Base-by-base conservation (phyloP, 2,329 filamentous ascomycete species). In the Metarhizium humberi region DNA sequence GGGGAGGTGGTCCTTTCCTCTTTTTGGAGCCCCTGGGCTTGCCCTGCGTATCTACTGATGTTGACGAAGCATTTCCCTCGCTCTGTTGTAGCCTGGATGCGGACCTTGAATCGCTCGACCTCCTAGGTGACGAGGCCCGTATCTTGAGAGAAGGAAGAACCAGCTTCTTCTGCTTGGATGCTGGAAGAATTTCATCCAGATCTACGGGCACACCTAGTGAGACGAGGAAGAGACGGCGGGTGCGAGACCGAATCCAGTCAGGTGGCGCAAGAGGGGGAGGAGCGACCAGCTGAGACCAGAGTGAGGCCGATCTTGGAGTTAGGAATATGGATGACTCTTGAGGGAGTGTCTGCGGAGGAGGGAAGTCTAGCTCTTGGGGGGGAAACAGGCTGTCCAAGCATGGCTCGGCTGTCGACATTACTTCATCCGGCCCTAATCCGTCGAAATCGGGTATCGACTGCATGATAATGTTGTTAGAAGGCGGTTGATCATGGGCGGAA, bases 141-240 rank as follows among this genome's bases (percentile, higher is more conserved):
- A 92, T 83, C 36, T 90, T 95, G 18, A 94, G 85, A 6, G 92
- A 96, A 0, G 94, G 94, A 1, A 99, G 80, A 4, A 99, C 81
- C 18, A 99, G 85, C 69, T 97, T 97, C 79, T 97, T 97, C 70
- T 99, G 94, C 71, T 97, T 97, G 13, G 90, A 95, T 0, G 92
- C 92, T 0, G 94, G 94, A 7, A 99, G 81, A 55, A 99, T 97
- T 74, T 99, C 94, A 71, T 99, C 94, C 0, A 99, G 79, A 65
- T 99, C 94, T 48, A 99, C 90, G 1, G 94, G 94, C 0, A 99
- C 94, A 18, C 94, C 94, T 0, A 99, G 82, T 1, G 92, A 96
- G 54, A 99, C 92, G 46, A 99, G 84, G 69, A 99, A 99, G 30
- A 99, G 82, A 32, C 94, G 88, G 53, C 94, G 86, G 63, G 96